Base-by-base conservation (phyloP, 2,329 filamentous ascomycete genomes). In the Stachybotrys chlorohalonatus region DNA sequence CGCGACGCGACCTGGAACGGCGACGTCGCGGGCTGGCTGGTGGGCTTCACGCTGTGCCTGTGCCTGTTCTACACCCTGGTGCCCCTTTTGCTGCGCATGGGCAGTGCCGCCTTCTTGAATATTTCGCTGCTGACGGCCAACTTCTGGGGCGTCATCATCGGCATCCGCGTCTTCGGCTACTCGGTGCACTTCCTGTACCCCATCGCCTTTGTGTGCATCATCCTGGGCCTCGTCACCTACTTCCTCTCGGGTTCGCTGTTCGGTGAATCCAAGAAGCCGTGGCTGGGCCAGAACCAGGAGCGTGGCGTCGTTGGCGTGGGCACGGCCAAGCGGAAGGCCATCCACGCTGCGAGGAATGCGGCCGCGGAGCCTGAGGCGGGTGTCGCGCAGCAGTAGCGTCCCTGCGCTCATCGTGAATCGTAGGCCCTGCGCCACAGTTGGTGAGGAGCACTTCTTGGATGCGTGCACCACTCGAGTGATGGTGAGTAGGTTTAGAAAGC, bases 91-190 rank as follows among this genome's bases (percentile, higher is more conserved):
- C 86, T 97, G 72, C 89, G 94, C 60, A 87, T 97, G 75, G 88
- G 88, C 31, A 89, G 84, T 15, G 94, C 94, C 3, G 93, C 92
- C 17, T 96, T 99, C 74, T 95, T 96, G 77, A 95, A 99, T 72
- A 95, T 97, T 65, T 93, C 88, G 7, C 77, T 99, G 60, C 78
- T 99, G 57, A 97, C 94, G 2, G 90, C 86, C 63, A 96, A 95
- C 73, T 97, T 97, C 75, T 99, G 94, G 94, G 92, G 91, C 60
- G 87, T 95, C 58, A 87, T 95, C 61, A 93, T 99, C 63, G 94
- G 94, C 52, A 83, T 95, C 62, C 81, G 86, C 67, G 89, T 97
- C 51, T 95, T 99, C 66, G 83, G 86, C 49, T 82, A 88, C 63
- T 72, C 72, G 47, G 83, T 99, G 55, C 89, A 96, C 73, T 96